Evolutionary conservation across 805 yeast species (phyloP).

Genomic region (Suhomyces sp.): DNA sequence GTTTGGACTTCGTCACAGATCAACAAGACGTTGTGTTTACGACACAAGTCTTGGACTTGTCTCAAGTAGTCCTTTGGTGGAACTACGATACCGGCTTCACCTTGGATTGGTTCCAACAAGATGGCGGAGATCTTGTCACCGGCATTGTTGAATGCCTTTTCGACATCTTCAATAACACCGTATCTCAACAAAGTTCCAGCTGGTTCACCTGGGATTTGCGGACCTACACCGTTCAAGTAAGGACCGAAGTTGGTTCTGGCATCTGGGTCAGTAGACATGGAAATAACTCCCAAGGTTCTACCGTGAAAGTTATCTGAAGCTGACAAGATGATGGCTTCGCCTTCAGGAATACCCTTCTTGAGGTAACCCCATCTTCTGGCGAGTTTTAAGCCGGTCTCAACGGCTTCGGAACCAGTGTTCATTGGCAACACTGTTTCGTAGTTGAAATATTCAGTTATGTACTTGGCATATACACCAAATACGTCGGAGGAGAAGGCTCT

Average conservation of each 20-base stretch:
- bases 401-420: constrained; percentile 99
- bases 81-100: constrained; percentile 97
- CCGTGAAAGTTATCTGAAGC: constrained; percentile 95
- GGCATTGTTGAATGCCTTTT: constrained; percentile 72
- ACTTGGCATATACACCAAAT: constrained; percentile 84
- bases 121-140: constrained; percentile 91
- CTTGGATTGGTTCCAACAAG: constrained; percentile 93
- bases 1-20: constrained; percentile 98
- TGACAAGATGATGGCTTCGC: constrained; percentile 83
- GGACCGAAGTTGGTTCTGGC: constrained; percentile 90
- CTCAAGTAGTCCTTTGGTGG: constrained; percentile 82
- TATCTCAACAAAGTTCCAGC: constrained; percentile 64
- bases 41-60: constrained; percentile 70
- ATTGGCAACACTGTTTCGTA: constrained; percentile 94
- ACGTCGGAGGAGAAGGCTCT: constrained; percentile 90
- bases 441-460: constrained; percentile 80
- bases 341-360: constrained; percentile 76
- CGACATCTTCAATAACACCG: constrained; percentile 84
- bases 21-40: constrained; percentile 77
- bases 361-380: constrained; percentile 98
- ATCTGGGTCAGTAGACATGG: constrained; percentile 95
- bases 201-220: constrained; percentile 73
- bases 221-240: constrained; percentile 78
- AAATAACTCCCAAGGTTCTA: constrained; percentile 89
- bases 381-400: constrained; percentile 87